phyloP scores from a whole-genome alignment of 345 rosid species.

The Balakata baccata region DNA sequence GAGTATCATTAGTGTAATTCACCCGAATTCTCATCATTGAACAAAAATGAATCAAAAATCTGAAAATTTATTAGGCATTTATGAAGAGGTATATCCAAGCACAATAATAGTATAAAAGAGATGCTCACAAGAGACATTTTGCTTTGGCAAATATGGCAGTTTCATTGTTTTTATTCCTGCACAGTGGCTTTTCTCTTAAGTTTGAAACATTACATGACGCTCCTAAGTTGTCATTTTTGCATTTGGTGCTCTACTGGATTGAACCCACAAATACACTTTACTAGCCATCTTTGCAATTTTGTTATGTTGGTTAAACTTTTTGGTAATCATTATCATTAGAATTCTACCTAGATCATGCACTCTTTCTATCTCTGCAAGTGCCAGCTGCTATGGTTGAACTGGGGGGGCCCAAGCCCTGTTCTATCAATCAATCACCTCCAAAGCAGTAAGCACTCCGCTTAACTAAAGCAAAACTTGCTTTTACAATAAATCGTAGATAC shows the following conservation, averaged over 20 bases:
- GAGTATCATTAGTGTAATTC: no score
- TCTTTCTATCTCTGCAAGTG: background rate
- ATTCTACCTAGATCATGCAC: background rate
- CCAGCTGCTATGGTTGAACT: background rate
- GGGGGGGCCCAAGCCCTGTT: background rate
- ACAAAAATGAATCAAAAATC: background rate
- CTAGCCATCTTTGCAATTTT: background rate
- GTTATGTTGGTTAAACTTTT: background rate
- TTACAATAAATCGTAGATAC: background rate
- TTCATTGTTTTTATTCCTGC: background rate
- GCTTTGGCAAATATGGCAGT: no score
- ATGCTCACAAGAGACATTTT: background rate
- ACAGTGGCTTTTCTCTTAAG: background rate
- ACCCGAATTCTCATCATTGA: background rate
- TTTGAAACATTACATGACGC: background rate
- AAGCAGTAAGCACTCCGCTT: background rate
- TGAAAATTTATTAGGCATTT: background rate
- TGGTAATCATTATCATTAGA: background rate
- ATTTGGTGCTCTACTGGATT: background rate
- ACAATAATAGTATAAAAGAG: background rate
- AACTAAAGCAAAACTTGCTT: no score
- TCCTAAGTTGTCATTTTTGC: background rate
- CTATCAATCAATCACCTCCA: background rate
- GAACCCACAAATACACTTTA: background rate
- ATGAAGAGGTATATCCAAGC: background rate